phyloP scores from a whole-genome alignment of 169 alveolate genomes.

The Eimeria sp. region DNA sequence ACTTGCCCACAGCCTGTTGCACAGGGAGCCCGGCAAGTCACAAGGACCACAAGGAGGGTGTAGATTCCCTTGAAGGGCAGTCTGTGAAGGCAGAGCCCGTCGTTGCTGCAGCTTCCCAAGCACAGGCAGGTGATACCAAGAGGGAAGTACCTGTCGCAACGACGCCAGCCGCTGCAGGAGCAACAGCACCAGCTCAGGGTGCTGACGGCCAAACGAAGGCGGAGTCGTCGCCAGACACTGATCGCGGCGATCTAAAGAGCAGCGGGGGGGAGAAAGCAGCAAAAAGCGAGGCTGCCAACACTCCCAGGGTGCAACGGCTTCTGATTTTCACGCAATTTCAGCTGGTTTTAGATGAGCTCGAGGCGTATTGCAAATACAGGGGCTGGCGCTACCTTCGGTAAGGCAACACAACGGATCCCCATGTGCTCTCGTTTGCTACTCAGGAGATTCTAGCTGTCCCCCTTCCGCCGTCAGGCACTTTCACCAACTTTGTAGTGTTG shows the following conservation, averaged over 20 bases:
- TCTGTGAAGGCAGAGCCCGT: conserved; percentile 2
- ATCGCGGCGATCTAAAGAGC: conserved; percentile 40
- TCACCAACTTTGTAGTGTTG: too few relatives aligned
- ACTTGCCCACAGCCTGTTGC: conserved; percentile 74
- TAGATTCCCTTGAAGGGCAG: conserved; percentile 54
- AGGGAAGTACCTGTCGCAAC: neutral
- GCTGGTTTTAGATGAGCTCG: conserved; percentile 94
- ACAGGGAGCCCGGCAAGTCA: conserved; percentile 72
- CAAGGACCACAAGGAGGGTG: conserved; percentile 48
- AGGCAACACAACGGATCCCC: neutral
- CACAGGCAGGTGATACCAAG: conserved; percentile 2
- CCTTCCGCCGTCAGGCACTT: neutral
- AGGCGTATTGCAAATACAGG: conserved; percentile 93
- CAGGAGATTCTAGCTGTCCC: neutral
- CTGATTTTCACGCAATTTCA: conserved; percentile 95
- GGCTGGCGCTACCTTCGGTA: conserved; percentile 94
- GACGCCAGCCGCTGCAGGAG: conserved; percentile 7
- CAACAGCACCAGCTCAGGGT: conserved; percentile 12
- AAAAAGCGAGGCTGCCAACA: conserved; percentile 35
- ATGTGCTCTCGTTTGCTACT: neutral
- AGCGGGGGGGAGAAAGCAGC: conserved; percentile 35
- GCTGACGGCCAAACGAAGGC: neutral
- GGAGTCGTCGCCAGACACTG: neutral
- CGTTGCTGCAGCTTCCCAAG: neutral
- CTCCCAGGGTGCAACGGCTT: conserved; percentile 92